Percentiles rank a stretch among this genome's conserved stretches.
Conservation (phyloP, 2,329 filamentous ascomycete genomes). For the Fusarium staphyleae region DNA sequence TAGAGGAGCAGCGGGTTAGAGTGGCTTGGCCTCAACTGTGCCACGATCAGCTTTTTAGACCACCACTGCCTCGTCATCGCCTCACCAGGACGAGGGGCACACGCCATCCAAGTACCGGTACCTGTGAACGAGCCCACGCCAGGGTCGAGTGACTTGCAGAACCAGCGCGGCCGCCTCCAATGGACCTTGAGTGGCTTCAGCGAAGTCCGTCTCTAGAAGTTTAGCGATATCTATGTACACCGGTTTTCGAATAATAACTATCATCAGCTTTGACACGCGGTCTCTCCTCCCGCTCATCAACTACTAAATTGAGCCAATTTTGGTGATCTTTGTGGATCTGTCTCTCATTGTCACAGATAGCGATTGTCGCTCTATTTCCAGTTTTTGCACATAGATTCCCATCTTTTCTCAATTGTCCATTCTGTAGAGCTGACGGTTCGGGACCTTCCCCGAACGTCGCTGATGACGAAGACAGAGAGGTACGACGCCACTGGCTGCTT, state of each 20-base stretch:
- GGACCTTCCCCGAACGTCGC: conserved; percentile 18
- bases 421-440: conserved; percentile 19
- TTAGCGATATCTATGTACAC: background rate
- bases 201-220: background rate
- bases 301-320: conserved; percentile 21
- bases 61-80: conserved; percentile 52
- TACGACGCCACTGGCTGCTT: conserved; percentile 24
- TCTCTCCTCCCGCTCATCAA: conserved; percentile 30
- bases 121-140: conserved; percentile 19
- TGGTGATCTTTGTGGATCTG: conserved; percentile 1
- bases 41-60: conserved; percentile 34
- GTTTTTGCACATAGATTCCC: conserved; percentile 23
- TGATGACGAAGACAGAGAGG: conserved; percentile 29
- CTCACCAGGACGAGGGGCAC: conserved; percentile 38
- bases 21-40: conserved; percentile 40
- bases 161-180: conserved; percentile 12
- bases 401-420: conserved; percentile 17
- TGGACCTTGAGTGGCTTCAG: conserved; percentile 19
- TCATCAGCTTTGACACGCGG: conserved; percentile 8
- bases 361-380: conserved; percentile 31
- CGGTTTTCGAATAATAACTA: conserved; percentile 19
- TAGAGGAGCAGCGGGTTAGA: background rate
- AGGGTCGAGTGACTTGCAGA: conserved; percentile 37
- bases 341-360: conserved; percentile 23
- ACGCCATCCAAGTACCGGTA: conserved; percentile 42